These are phyloP conservation scores for Psilocybe subaeruginosa DNA, from an alignment of 768 basidiomycete genomes.

Conservation along the genomic window DNA sequence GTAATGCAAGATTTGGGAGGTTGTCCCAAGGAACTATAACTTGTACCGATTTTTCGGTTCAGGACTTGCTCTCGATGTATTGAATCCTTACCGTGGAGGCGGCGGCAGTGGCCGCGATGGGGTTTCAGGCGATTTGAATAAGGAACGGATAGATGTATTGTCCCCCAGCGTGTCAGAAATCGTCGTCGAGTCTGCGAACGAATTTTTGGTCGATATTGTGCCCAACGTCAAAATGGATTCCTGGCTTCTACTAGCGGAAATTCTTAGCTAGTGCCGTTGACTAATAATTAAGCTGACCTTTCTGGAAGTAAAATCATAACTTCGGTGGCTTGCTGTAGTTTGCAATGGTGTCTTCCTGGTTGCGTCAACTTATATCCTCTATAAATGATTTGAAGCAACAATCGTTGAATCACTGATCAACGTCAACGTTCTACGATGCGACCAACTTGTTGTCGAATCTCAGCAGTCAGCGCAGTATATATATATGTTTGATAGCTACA, in stretches of 20 bases:
- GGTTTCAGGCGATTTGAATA: not conserved
- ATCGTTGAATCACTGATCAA: not conserved
- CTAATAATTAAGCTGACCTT: too few relatives aligned
- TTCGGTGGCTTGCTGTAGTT: too few relatives aligned
- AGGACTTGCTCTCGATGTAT: not conserved
- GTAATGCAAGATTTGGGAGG: slow-evolving; percentile 30
- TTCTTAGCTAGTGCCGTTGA: not conserved
- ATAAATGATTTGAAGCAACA: not conserved
- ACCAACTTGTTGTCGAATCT: not conserved
- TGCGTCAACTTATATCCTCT: too few relatives aligned
- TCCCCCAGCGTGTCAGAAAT: not conserved
- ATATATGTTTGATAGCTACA: not conserved
- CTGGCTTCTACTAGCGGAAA: not conserved
- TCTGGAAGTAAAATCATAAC: too few relatives aligned
- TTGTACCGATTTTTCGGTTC: not conserved
- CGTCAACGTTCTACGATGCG: not conserved
- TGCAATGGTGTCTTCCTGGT: too few relatives aligned
- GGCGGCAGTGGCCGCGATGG: not conserved
- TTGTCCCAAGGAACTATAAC: slow-evolving; percentile 14
- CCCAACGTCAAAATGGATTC: not conserved
- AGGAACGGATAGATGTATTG: not conserved
- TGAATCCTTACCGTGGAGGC: slow-evolving; percentile 12
- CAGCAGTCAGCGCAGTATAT: not conserved
- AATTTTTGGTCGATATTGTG: not conserved
- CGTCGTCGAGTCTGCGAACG: not conserved